These are phyloP conservation scores for Phytophthora gonapodyides DNA, from an alignment of 352 stramenopile species.

Conservation along the genomic window DNA sequence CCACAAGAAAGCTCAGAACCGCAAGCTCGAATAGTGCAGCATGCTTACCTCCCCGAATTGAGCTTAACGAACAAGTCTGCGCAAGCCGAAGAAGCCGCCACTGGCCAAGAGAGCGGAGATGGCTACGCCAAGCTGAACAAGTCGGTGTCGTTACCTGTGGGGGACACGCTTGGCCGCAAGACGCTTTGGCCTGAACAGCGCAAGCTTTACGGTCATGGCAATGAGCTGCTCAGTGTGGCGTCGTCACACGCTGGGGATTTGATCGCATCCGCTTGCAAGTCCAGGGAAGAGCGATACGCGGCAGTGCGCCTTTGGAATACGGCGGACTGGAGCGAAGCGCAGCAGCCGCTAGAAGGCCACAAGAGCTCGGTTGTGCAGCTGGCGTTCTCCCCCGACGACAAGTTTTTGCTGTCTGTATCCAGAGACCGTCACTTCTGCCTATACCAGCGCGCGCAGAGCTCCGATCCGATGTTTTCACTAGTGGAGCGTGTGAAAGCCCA, in stretches of 20 bases:
- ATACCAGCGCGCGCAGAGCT: conserved; percentile 36
- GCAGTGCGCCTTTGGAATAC: conserved; percentile 72
- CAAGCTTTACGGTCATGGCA: conserved; percentile 83
- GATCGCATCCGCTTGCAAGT: conserved; percentile 76
- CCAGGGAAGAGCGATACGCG: conserved; percentile 69
- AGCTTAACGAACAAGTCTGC: conserved; percentile 77
- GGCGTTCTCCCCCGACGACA: conserved; percentile 70
- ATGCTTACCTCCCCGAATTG: conserved; percentile 76
- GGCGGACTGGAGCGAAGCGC: conserved; percentile 50
- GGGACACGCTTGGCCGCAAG: conserved; percentile 61
- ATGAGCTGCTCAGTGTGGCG: conserved; percentile 73
- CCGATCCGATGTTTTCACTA: conserved; percentile 42
- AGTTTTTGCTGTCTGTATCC: conserved; percentile 67
- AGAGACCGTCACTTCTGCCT: conserved; percentile 77
- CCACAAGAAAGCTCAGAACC: conserved; percentile 1
- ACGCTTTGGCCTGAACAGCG: conserved; percentile 78
- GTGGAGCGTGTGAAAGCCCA: conserved; percentile 64
- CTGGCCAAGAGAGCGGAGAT: conserved; percentile 28
- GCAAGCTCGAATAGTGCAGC: conserved; percentile 28
- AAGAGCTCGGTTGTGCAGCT: conserved; percentile 83
- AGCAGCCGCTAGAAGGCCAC: conserved; percentile 60
- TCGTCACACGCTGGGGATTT: conserved; percentile 57
- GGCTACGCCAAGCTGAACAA: conserved; percentile 25
- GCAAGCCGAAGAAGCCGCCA: conserved; percentile 3
- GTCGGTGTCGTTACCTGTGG: conserved; percentile 50